These are phyloP conservation scores for Calonectria fujianensis DNA, from an alignment of 2,329 filamentous ascomycete species.

Conservation along the genomic window DNA sequence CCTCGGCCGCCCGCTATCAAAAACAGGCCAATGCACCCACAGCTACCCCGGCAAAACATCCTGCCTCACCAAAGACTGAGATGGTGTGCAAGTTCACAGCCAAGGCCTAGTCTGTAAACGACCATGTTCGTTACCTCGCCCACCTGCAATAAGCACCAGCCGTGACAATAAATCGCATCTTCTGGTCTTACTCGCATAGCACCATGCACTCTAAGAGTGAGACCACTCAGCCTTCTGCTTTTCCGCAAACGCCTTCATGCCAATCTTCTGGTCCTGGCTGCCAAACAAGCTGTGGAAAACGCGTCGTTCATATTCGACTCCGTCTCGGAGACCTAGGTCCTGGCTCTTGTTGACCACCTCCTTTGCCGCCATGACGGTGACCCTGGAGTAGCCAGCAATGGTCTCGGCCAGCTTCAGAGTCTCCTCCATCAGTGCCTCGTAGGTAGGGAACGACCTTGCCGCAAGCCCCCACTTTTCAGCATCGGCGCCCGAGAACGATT, in stretches of 20 bases:
- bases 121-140: constrained; percentile 24
- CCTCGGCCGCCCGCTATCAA: constrained; percentile 6
- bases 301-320: constrained; percentile 94
- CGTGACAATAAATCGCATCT: not conserved
- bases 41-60: constrained; percentile 1
- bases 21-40: constrained; percentile 26
- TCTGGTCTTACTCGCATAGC: constrained; percentile 28
- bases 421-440: constrained; percentile 88
- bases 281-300: constrained; percentile 96
- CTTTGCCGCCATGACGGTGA: constrained; percentile 93
- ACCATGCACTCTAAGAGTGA: constrained; percentile 75
- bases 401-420: constrained; percentile 89
- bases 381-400: constrained; percentile 89
- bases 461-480: constrained; percentile 94
- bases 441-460: constrained; percentile 85
- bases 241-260: constrained; percentile 95
- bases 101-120: constrained; percentile 14
- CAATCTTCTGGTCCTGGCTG: constrained; percentile 97
- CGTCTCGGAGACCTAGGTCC: constrained; percentile 89
- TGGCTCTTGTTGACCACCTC: constrained; percentile 99
- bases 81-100: constrained; percentile 32
- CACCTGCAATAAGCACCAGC: constrained; percentile 36
- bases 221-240: constrained; percentile 96
- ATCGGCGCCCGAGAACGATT: constrained; percentile 87
- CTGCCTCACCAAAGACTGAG: constrained; percentile 7